Evolutionary conservation across 1,284 basidiomycete genomes (phyloP).

Genomic region (Melanopsichium pennsylvanicum): DNA sequence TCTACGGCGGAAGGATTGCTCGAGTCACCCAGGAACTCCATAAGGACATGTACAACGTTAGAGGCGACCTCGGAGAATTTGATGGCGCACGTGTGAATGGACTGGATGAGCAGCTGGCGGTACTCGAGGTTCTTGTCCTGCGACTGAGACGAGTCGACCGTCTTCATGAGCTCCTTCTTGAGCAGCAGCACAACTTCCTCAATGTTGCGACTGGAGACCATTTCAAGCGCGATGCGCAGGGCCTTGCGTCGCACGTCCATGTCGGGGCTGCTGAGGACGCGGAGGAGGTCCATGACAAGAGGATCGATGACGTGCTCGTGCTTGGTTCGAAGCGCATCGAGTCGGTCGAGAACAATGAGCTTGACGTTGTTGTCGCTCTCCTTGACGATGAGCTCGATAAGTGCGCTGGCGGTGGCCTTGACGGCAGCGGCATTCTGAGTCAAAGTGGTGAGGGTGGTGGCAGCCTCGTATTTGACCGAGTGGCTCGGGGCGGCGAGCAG

Average conservation of each 20-base stretch:
- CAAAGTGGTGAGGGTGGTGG: slow-evolving; percentile 89
- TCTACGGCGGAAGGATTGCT: slow-evolving; percentile 94
- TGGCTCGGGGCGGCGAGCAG: slow-evolving; percentile 89
- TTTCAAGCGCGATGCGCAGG: slow-evolving; percentile 85
- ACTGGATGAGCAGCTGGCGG: slow-evolving; percentile 94
- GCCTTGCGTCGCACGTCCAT: slow-evolving; percentile 97
- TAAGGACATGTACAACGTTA: slow-evolving; percentile 93
- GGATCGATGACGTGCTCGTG: slow-evolving; percentile 91
- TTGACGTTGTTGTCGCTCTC: slow-evolving; percentile 99
- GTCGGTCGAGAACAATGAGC: slow-evolving; percentile 92
- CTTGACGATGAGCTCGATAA: slow-evolving; percentile 89
- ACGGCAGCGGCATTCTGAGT: slow-evolving; percentile 96
- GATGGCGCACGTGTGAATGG: slow-evolving; percentile 95
- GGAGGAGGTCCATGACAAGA: slow-evolving; percentile 94
- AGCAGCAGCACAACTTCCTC: slow-evolving; percentile 95
- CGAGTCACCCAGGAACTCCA: slow-evolving; percentile 97
- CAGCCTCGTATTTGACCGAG: slow-evolving; percentile 97
- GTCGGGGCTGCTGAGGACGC: slow-evolving; percentile 88
- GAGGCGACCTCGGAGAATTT: slow-evolving; percentile 98
- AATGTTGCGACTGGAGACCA: slow-evolving; percentile 95
- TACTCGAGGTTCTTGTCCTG: slow-evolving; percentile 75
- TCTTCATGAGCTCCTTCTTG: slow-evolving; percentile 96
- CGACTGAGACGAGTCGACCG: slow-evolving; percentile 72
- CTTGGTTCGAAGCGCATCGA: slow-evolving; percentile 82
- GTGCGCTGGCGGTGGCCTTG: slow-evolving; percentile 89